Conservation (phyloP, 495 filamentous ascomycete species). For the Lophiotrema nucula region DNA sequence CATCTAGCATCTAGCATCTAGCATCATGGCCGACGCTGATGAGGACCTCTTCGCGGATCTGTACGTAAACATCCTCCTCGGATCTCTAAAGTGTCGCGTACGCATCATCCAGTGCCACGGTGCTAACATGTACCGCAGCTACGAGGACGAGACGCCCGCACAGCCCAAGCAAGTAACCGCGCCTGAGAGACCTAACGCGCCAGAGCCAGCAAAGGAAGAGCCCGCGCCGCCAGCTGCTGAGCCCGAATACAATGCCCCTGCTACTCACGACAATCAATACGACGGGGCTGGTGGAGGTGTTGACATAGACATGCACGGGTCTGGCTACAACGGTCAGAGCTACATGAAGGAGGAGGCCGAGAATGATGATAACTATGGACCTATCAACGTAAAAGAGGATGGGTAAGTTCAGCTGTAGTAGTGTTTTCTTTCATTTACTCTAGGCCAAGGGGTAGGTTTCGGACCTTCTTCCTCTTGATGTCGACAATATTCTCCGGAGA, state of each 20-base stretch:
- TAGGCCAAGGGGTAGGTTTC: no score
- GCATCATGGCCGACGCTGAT: conserved; percentile 77
- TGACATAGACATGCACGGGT: conserved; percentile 46
- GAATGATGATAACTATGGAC: conserved; percentile 47
- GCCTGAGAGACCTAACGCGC: background rate
- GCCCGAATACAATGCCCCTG: background rate
- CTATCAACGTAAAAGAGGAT: conserved; percentile 86
- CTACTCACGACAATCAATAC: background rate
- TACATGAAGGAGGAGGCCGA: conserved; percentile 39
- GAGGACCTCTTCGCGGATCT: conserved; percentile 98
- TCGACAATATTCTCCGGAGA: no score
- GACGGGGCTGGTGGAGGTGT: conserved; percentile 5
- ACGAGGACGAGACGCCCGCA: conserved; percentile 69
- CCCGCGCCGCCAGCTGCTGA: background rate
- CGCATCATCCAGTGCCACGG: background rate
- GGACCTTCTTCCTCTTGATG: no score
- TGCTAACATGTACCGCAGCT: conserved; percentile 51
- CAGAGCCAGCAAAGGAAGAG: conserved; percentile 9
- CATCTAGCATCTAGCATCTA: no score
- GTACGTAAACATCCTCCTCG: conserved; percentile 54
- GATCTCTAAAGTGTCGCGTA: background rate
- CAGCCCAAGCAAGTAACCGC: conserved; percentile 29
- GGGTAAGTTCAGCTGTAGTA: conserved; percentile 71
- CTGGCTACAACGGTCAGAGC: conserved; percentile 37
- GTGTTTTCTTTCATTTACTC: background rate